Percentiles rank a stretch among this genome's conserved stretches.
phyloP scores from a whole-genome alignment of 2,329 filamentous ascomycete species.

The Davidsoniella virescens region DNA sequence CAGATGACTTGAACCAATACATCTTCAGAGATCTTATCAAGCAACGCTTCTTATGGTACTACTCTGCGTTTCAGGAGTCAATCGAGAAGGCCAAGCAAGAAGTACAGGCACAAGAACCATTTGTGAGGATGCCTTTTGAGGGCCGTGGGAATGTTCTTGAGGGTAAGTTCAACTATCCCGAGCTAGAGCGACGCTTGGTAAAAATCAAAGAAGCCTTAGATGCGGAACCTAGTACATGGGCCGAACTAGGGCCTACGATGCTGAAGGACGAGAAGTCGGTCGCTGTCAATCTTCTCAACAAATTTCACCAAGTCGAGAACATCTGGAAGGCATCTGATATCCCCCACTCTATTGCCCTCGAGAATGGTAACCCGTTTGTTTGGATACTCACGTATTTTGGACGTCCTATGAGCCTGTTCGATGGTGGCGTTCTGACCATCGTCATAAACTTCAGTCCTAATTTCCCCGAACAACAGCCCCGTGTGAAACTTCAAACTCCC shows the following conservation, averaged over 20 bases:
- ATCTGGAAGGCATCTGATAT: slow-evolving; percentile 55
- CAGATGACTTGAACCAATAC: slow-evolving; percentile 48
- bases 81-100: slow-evolving; percentile 50
- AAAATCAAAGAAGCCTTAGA: slow-evolving; percentile 55
- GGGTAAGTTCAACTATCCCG: slow-evolving; percentile 66
- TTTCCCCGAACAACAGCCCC: slow-evolving; percentile 79
- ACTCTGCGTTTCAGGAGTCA: slow-evolving; percentile 63
- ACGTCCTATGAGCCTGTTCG: slow-evolving; percentile 78
- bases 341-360: slow-evolving; percentile 60
- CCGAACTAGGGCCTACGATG: slow-evolving; percentile 45
- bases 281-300: slow-evolving; percentile 65
- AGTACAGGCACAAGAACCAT: slow-evolving; percentile 45
- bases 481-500: slow-evolving; percentile 61
- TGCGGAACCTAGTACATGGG: slow-evolving; percentile 57
- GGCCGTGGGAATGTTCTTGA: slow-evolving; percentile 62
- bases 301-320: slow-evolving; percentile 68
- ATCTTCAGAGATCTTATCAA: slow-evolving; percentile 88
- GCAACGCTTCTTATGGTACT: slow-evolving; percentile 89
- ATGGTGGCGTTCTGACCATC: slow-evolving; percentile 78
- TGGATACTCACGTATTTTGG: slow-evolving; percentile 87
- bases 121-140: slow-evolving; percentile 83
- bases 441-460: slow-evolving; percentile 63
- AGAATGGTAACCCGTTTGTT: slow-evolving; percentile 71
- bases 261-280: slow-evolving; percentile 55
- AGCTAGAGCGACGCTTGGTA: slow-evolving; percentile 52